Evolutionary conservation across 1,284 basidiomycete genomes (phyloP), one percentile per base, ranked within the genome.

Genomic region (Boletus sp.): DNA sequence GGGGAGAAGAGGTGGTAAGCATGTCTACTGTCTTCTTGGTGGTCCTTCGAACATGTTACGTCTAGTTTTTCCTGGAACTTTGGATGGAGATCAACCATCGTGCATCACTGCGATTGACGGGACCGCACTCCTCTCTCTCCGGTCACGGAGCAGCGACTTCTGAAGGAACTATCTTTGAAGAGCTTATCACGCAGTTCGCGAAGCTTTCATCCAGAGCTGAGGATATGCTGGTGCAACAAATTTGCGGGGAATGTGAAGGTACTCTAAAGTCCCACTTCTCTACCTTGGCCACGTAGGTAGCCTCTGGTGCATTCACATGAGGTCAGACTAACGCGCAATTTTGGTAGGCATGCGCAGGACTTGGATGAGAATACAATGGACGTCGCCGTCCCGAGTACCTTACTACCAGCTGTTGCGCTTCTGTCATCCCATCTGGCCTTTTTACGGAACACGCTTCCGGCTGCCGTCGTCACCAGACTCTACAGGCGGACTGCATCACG

Each of bases 1-100:
- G 93, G 93, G 84, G 86, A 23, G 93, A 96, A 65, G 91, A 94
- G 40, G 56, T 88, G 61, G 92, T 93, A 55, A 59, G 84, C 66
- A 8, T 20, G 17, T n/a, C 35, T 19, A 12, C 16, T 41, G 9
- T 38, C 41, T 17, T 44, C 39, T 44, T 20, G 19, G 17, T 29
- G 7, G 9, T 26, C 14, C 22, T 51, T 29, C 29, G 40, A 40
- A 22, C 45, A 47, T 25, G 3, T 16, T 10, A 33, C 20, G 17
- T 44, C 12, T 59, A 94, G 90, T 92, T 93, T 69, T 95, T 94
- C 72, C 71, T 95, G 9, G 89, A 93, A 64, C 69, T 96, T 35
- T 91, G 87, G 81, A 72, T 80, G 5, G 88, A 92, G 58, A 85
- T 95, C 55, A 77, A 80, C 55, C 73, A 69, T 39, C 73, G 75